Evolutionary conservation across 305 asterid genomes (phyloP), one percentile per base, ranked within the genome.

Genomic region (Fraxinus paxiana): DNA sequence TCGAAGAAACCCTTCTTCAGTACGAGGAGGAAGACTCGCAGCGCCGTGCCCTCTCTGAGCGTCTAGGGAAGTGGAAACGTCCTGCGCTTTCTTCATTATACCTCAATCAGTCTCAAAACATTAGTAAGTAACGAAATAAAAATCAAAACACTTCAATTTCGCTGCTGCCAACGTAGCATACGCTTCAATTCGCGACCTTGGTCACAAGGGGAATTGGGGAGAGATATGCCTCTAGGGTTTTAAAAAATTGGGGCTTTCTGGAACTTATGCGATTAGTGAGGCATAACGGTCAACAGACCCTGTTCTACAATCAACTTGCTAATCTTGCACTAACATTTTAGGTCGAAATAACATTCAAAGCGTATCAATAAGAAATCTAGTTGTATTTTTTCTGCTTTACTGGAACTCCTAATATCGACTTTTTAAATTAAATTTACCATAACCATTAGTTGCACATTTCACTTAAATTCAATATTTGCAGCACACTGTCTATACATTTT

Each of bases 1-100:
- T 92, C 79, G 99, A 96, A 78, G 97, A 96, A 88, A 89, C 93
- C 88, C 90, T 92, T 80, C 92, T 95, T 56, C 97, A 90, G 77
- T 83, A 76, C 85, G 96, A 96, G 83, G 96, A 96, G 83, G 95
- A 92, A 76, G 92, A 91, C 77, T 75, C 89, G 30, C 92, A 89
- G 85, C 90, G 89, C 82, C 84, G 93, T 35, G 85, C 91, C 10
- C 77, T 92, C 5, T 85, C 94, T 2, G 90, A 84, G 48, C 90
- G 95, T 31, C 91, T 93, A 33, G 82, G 84, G 61, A 96, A 91
- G 85, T 96, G 97, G 98, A 91, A 88, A 83, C 97, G 98, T 6
- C 97, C 98, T 9, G 79, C 82, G 15, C 90, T 92, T 12, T 87
- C 97, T 22, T 87, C 84, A 3, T 85, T 92, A 26, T 91, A 90